A percentile compares a stretch with the other conserved stretches of the same genome.
These are phyloP conservation scores for Yarrowia sp. DNA, from an alignment of 805 yeast species.

Conservation along the genomic window DNA sequence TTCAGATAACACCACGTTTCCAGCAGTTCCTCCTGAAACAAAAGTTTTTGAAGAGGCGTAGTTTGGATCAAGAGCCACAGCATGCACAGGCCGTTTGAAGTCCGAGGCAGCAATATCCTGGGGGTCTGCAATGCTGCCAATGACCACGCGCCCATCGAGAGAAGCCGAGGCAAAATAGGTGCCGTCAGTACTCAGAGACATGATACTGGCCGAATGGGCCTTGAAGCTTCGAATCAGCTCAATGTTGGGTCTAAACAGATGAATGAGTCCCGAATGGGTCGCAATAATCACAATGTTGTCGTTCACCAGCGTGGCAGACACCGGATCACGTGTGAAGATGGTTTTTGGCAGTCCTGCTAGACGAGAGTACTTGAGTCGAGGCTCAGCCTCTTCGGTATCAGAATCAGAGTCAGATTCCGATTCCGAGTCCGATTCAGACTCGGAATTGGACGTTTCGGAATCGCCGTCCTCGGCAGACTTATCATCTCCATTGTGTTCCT, in stretches of 20 bases:
- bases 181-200: slow-evolving; percentile 77
- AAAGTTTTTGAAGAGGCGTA: slow-evolving; percentile 69
- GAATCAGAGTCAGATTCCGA: slow-evolving; percentile 39
- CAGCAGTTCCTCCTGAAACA: slow-evolving; percentile 89
- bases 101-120: slow-evolving; percentile 75
- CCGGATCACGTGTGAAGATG: slow-evolving; percentile 76
- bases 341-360: slow-evolving; percentile 69
- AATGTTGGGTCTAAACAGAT: slow-evolving; percentile 67
- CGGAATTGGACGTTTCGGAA: slow-evolving; percentile 14
- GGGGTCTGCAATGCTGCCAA: slow-evolving; percentile 70
- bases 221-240: slow-evolving; percentile 72
- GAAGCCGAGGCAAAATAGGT: slow-evolving; percentile 83
- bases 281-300: slow-evolving; percentile 77
- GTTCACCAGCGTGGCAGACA: slow-evolving; percentile 70
- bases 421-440: slow-evolving; percentile 37
- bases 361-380: slow-evolving; percentile 72
- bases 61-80: slow-evolving; percentile 79
- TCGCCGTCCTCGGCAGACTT: background rate
- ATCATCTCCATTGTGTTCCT: background rate
- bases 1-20: slow-evolving; percentile 75
- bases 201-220: slow-evolving; percentile 84
- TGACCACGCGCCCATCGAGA: slow-evolving; percentile 90
- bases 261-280: slow-evolving; percentile 85
- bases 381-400: slow-evolving; percentile 50
- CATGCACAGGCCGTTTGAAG: slow-evolving; percentile 85